These are phyloP conservation scores for Stemphylium beticola DNA, from an alignment of 2,329 filamentous ascomycete genomes.

Conservation along the genomic window DNA sequence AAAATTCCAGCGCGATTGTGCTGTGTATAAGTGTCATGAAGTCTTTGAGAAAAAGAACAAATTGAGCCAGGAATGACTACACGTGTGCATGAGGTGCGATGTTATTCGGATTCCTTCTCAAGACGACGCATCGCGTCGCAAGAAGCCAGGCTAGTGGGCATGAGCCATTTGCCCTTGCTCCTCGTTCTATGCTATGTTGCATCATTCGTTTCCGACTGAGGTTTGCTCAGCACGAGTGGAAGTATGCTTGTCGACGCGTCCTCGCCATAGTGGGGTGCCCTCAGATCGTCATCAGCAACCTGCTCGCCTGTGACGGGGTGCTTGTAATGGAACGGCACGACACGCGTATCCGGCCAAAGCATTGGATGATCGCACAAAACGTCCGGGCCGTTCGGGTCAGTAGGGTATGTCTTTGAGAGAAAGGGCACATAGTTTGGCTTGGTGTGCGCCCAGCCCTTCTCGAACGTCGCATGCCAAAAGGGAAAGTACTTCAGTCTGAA, in stretches of 20 bases:
- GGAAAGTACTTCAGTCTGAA: constrained; percentile 63
- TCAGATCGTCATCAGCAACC: constrained; percentile 56
- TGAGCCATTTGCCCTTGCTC: too few relatives aligned
- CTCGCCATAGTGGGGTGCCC: constrained; percentile 56
- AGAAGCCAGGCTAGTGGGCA: too few relatives aligned
- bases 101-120: too few relatives aligned
- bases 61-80: too few relatives aligned
- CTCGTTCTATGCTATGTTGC: background rate
- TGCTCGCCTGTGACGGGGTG: constrained; percentile 59
- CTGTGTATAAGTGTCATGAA: too few relatives aligned
- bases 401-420: constrained; percentile 56
- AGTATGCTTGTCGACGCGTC: constrained; percentile 51
- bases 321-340: constrained; percentile 61
- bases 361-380: constrained; percentile 61
- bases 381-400: constrained; percentile 60
- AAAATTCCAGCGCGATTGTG: too few relatives aligned
- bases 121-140: too few relatives aligned
- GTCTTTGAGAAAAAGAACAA: too few relatives aligned
- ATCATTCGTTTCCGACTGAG: constrained; percentile 24
- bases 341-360: constrained; percentile 64
- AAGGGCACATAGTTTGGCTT: constrained; percentile 62
- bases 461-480: constrained; percentile 62
- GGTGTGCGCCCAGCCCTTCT: constrained; percentile 61
- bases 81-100: too few relatives aligned
- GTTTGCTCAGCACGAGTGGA: constrained; percentile 50